Base-by-base conservation (phyloP, 1,139 yeast species). In the Zygosaccharomyces sapae region DNA sequence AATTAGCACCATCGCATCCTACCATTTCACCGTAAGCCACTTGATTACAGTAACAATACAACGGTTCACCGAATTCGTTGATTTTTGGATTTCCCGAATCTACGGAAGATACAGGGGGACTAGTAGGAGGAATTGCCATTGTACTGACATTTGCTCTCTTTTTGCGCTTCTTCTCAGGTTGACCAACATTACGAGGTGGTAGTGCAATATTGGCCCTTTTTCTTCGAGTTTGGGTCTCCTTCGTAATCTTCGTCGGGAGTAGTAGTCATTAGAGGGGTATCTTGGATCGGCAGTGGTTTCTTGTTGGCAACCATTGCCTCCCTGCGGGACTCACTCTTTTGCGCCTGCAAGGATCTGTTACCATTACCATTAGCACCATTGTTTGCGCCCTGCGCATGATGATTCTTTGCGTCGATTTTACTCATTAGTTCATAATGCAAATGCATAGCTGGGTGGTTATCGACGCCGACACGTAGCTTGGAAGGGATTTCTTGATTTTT, bases 11-110 rank as follows among this genome's bases (percentile, higher is more conserved):
- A 63, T 92, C 98, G 69, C 98, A 92, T 2, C 96, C 98, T 52
- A 92, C 97, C 98, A 92, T 92, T 63, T 92, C 97, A 16, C 98
- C 98, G 66, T 86, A 90, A 3, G 97, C 90, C 1, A 89, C 95
- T 65, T 90, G 96, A 65, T 89, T 88, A 71, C 98, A 92, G 69
- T 88, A 88, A 68, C 98, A 92, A 66, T 92, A 92, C 3, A 92
- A 80, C 1, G 95, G 96, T 62, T 92, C 68, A 10, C 68, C 67
- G 31, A 61, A 63, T 20, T 66, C 68, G 52, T 60, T 62, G 38
- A 57, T 58, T 48, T 57, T 61, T 55, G 55, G 55, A 8, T 41
- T 47, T 24, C 53, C 49, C 8, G 33, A 5, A 12, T 36, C 41
- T 29, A 44, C 41, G 6, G 48, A 33, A 3, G 45, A 24, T 22